Evolutionary conservation across 2,329 filamentous ascomycete species (phyloP).

Genomic region (Blumeria graminis): DNA sequence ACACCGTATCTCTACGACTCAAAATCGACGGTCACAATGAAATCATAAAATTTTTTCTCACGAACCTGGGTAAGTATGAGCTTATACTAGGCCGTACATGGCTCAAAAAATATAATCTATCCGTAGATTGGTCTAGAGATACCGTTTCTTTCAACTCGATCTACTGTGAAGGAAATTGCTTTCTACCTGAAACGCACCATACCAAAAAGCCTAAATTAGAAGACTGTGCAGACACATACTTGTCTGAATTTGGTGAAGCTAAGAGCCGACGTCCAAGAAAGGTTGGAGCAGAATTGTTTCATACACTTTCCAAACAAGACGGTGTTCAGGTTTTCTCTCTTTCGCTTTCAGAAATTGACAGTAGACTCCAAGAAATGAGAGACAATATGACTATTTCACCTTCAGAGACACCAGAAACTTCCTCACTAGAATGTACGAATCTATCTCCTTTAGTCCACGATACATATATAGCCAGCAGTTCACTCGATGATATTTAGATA

Average conservation of each 20-base stretch:
- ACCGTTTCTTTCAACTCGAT: not conserved
- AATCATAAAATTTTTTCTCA: not conserved
- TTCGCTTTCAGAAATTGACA: not conserved
- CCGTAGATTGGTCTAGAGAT: not conserved
- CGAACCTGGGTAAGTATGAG: not conserved
- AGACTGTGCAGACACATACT: not conserved
- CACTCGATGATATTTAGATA: no score
- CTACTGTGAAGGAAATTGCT: not conserved
- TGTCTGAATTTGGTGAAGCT: not conserved
- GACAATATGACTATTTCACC: not conserved
- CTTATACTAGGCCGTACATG: not conserved
- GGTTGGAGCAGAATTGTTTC: not conserved
- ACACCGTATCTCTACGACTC: not conserved
- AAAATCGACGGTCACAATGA: not conserved
- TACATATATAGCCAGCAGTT: no score
- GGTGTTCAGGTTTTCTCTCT: not conserved
- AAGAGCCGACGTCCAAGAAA: not conserved
- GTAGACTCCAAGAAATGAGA: not conserved
- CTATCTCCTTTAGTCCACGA: no score
- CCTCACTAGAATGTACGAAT: no score
- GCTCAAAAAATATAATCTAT: not conserved
- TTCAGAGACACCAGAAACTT: not conserved
- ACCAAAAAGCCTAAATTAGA: not conserved
- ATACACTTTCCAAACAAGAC: not conserved
- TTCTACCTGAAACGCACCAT: not conserved